Conservation (phyloP, 2,329 filamentous ascomycete species). For the Coniochaeta sp. region DNA sequence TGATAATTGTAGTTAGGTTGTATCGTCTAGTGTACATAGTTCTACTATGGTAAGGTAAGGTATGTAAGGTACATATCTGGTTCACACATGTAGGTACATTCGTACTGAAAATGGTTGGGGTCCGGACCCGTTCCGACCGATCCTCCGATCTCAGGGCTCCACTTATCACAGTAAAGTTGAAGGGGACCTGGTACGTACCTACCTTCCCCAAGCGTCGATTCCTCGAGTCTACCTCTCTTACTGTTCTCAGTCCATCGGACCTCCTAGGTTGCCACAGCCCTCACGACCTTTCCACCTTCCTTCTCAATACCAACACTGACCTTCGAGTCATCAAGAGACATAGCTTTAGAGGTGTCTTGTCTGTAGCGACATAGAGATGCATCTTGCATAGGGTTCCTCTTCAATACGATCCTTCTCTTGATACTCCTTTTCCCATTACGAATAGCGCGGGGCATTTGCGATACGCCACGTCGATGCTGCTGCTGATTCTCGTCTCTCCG, state of each 20-base stretch:
- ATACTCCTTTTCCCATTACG: neutral
- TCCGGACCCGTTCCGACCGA: neutral
- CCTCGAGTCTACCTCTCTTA: no score
- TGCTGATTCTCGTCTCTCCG: neutral
- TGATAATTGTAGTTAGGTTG: no score
- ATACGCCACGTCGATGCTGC: neutral
- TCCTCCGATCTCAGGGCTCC: neutral
- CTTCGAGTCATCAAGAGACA: neutral
- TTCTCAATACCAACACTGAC: neutral
- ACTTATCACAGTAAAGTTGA: neutral
- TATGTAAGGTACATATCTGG: no score
- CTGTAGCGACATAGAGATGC: no score
- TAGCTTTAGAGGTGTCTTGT: neutral
- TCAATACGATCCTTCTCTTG: no score
- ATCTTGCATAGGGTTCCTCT: no score
- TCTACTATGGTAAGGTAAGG: no score
- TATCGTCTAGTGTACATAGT: no score
- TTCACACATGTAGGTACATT: no score
- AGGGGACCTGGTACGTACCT: neutral
- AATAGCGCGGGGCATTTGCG: neutral
- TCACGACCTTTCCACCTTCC: neutral
- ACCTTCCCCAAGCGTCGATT: neutral
- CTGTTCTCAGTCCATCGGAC: neutral
- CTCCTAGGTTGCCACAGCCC: neutral
- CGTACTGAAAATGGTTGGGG: no score